Percentiles rank a stretch among this genome's conserved stretches.
phyloP scores from a whole-genome alignment of 805 yeast species.

The Kazachstania psychrophila region DNA sequence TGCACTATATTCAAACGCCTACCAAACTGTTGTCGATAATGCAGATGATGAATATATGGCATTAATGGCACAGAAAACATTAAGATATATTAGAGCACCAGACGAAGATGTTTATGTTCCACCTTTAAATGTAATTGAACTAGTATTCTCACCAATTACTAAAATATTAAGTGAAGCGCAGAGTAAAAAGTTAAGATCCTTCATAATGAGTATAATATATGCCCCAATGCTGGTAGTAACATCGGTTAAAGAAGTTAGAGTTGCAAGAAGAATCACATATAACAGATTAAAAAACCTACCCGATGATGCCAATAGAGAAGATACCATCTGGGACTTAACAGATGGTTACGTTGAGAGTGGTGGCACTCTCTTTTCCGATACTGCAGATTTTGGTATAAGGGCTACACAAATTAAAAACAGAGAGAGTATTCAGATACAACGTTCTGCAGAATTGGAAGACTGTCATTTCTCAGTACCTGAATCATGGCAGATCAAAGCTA shows the following conservation, averaged over 20 bases:
- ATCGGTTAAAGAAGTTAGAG: conserved; percentile 53
- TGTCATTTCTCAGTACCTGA: conserved; percentile 53
- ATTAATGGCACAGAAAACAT: conserved; percentile 71
- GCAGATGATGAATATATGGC: conserved; percentile 82
- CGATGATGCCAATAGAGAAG: conserved; percentile 73
- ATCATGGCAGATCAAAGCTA: conserved; percentile 45
- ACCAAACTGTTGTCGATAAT: conserved; percentile 69
- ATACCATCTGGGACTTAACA: conserved; percentile 73
- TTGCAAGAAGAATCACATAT: conserved; percentile 61
- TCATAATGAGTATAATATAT: conserved; percentile 56
- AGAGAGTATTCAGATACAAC: conserved; percentile 37
- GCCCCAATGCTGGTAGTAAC: conserved; percentile 56
- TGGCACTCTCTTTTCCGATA: conserved; percentile 12
- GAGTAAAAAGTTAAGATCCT: conserved; percentile 38
- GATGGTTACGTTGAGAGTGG: conserved; percentile 52
- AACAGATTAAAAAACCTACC: conserved; percentile 54
- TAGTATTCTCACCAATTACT: conserved; percentile 39
- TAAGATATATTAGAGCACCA: conserved; percentile 79
- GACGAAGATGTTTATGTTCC: conserved; percentile 80
- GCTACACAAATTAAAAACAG: conserved; percentile 31
- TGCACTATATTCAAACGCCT: conserved; percentile 80
- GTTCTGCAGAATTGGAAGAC: conserved; percentile 57
- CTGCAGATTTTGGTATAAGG: conserved; percentile 17
- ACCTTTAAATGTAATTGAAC: conserved; percentile 70
- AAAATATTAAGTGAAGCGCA: conserved; percentile 29